Base-by-base conservation (phyloP, 495 filamentous ascomycete species). In the Neurospora discreta region DNA sequence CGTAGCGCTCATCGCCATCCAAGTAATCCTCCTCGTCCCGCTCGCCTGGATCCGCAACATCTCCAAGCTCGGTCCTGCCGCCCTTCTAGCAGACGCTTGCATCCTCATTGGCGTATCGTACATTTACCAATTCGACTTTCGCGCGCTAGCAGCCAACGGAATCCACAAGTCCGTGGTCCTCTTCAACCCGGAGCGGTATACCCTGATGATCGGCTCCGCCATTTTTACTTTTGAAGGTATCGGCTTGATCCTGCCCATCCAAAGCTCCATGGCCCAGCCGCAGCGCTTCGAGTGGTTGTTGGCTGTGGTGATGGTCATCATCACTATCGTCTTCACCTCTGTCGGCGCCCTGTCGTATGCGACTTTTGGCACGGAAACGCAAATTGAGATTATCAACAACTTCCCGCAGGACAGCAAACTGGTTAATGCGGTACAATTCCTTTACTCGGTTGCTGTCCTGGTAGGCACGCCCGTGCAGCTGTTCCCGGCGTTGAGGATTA, bases 171-270 rank as follows among this genome's bases (percentile, higher is more conserved):
- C 80, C 1, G 86, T 91, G 4, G 78, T 82, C 23, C 78, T 89
- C 6, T 91, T 91, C 82, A 91, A 90, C 79, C 87, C 88, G 0
- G 77, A 79, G 15, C 80, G 82, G 39, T 91, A 88, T 76, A 90
- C 89, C 0, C 81, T 91, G 18, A 90, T 87, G 52, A 82, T 91
- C 69, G 89, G 89, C 69, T 83, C 87, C 3, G 84, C 87, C 3
- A 90, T 91, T 78, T 91, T 90, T 78, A 89, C 88, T 2, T 91
- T 90, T 70, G 89, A 91, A 78, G 89, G 89, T 26, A 90, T 91
- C 38, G 89, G 89, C 5, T 82, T 91, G 20, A 87, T 91, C 70
- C 80, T 91, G 1, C 89, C 89, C 0, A 90, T 91, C 69, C 87
- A 90, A 74, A 86, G 85, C 11, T 87, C 85, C 39, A 91, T 91